Conservation (phyloP, 2,329 filamentous ascomycete species). For the Trichocomaceae sp. region DNA sequence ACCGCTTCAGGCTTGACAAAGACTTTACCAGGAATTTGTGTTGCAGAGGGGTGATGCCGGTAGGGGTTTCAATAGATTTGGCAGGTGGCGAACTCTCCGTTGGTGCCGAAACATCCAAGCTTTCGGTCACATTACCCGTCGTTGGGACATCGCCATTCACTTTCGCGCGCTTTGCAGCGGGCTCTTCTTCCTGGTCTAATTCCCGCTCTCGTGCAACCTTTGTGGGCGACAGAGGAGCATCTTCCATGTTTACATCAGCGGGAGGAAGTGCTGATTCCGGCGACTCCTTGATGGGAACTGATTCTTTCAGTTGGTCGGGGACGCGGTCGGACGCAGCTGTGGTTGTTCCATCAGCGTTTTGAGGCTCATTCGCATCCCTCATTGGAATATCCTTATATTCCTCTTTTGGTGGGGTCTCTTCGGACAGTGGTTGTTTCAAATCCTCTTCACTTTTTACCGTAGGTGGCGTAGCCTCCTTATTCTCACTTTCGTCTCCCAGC, state of each 20-base stretch:
- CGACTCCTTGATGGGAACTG: constrained; percentile 20
- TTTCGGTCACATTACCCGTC: constrained; percentile 37
- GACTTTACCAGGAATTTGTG: constrained; percentile 37
- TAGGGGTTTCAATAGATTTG: constrained; percentile 10
- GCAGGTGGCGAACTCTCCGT: constrained; percentile 20
- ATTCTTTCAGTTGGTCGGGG: neutral
- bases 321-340: neutral
- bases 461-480: neutral
- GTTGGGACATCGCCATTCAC: constrained; percentile 52
- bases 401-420: neutral
- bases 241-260: constrained; percentile 49
- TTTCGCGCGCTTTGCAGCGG: constrained; percentile 72
- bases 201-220: constrained; percentile 73
- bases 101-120: constrained; percentile 37
- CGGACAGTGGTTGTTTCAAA: neutral
- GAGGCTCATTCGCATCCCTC: neutral
- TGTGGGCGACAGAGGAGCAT: constrained; percentile 43
- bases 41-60: constrained; percentile 36
- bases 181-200: constrained; percentile 58
- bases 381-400: neutral
- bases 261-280: constrained; percentile 19
- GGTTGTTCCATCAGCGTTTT: neutral
- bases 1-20: constrained; percentile 64
- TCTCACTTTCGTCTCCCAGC: neutral
- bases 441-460: constrained; percentile 3